A percentile compares a stretch with the other conserved stretches of the same genome.
phyloP scores from a whole-genome alignment of 1,139 yeast genomes.

The Yamadazyma membranifaciens region DNA sequence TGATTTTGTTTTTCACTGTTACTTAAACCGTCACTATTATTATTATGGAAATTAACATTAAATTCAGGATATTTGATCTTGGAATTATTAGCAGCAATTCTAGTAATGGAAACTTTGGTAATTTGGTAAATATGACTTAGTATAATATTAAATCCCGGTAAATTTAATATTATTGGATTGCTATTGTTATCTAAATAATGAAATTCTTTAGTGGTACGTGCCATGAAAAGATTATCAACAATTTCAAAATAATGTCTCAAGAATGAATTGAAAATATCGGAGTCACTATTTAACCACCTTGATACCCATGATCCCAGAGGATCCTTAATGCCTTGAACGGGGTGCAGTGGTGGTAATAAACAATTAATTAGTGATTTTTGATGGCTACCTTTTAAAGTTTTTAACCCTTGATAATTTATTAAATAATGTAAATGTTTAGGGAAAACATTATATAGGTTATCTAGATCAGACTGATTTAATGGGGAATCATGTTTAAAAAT shows the following conservation, averaged over 20 bases:
- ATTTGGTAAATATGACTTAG: constrained; percentile 38
- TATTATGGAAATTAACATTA: constrained; percentile 2
- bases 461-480: background rate
- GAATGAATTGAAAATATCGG: constrained; percentile 70
- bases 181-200: constrained; percentile 1
- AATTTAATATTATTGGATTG: constrained; percentile 13
- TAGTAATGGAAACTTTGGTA: constrained; percentile 31
- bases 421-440: constrained; percentile 42
- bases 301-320: constrained; percentile 71
- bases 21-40: background rate
- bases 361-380: constrained; percentile 34
- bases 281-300: constrained; percentile 51
- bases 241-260: constrained; percentile 60
- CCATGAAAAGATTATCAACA: constrained; percentile 12
- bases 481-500: constrained; percentile 3
- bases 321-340: constrained; percentile 56
- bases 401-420: constrained; percentile 34
- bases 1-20: constrained; percentile 23
- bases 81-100: constrained; percentile 26
- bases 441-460: constrained; percentile 20
- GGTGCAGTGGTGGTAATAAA: constrained; percentile 49
- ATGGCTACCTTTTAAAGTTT: constrained; percentile 18
- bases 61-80: constrained; percentile 14
- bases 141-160: constrained; percentile 40
- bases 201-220: no score